phyloP scores from a whole-genome alignment of 2,329 filamentous ascomycete species.

The Aspergillus transmontanensis region DNA sequence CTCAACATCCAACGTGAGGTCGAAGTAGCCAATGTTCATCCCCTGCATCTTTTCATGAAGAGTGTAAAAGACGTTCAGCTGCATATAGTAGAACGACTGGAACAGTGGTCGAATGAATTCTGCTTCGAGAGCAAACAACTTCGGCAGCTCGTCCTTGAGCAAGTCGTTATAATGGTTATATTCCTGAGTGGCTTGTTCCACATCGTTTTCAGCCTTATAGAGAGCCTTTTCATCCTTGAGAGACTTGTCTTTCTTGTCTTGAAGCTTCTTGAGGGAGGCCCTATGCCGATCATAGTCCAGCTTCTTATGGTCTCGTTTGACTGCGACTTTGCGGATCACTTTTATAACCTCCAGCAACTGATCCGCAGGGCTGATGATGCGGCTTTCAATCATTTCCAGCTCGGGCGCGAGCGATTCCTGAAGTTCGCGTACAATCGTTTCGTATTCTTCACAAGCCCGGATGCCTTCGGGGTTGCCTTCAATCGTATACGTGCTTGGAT shows the following conservation, averaged over 20 bases:
- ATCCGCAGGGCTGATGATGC: slow-evolving; percentile 88
- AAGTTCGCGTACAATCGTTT: slow-evolving; percentile 84
- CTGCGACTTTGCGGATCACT: slow-evolving; percentile 81
- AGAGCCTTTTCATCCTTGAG: slow-evolving; percentile 97
- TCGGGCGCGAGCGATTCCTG: slow-evolving; percentile 87
- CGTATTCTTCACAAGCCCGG: slow-evolving; percentile 93
- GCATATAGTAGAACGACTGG: slow-evolving; percentile 99
- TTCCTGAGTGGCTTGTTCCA: slow-evolving; percentile 89
- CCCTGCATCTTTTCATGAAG: slow-evolving; percentile 97
- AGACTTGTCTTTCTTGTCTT: slow-evolving; percentile 96
- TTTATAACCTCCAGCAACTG: slow-evolving; percentile 95
- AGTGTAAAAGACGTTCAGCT: slow-evolving; percentile 98
- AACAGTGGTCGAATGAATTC: slow-evolving; percentile 97
- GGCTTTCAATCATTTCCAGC: slow-evolving; percentile 93
- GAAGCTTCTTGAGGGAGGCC: slow-evolving; percentile 82
- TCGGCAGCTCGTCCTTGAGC: slow-evolving; percentile 91
- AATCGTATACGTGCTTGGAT: slow-evolving; percentile 78
- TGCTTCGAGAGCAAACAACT: slow-evolving; percentile 83
- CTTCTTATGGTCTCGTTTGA: slow-evolving; percentile 96
- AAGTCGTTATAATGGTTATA: slow-evolving; percentile 98
- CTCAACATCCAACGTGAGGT: slow-evolving; percentile 86
- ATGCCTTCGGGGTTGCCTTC: slow-evolving; percentile 94
- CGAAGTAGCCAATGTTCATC: slow-evolving; percentile 97
- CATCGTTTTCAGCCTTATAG: slow-evolving; percentile 91
- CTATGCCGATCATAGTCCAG: slow-evolving; percentile 92